Conservation (phyloP, 2,329 filamentous ascomycete genomes). For the Xylariaceae sp. region DNA sequence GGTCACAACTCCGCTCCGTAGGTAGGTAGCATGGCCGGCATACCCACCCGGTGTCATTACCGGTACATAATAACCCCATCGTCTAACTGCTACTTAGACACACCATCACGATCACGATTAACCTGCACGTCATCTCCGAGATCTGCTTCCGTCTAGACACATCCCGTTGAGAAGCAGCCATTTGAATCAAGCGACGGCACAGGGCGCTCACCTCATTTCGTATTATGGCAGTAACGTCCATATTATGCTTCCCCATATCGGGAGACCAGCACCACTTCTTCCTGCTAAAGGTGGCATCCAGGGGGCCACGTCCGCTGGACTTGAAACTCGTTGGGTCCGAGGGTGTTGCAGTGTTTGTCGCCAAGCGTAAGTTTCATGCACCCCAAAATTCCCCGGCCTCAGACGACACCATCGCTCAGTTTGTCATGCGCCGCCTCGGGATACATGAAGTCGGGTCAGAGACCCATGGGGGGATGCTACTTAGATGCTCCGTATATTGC, state of each 20-base stretch:
- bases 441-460: constrained; percentile 12
- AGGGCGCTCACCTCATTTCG: neutral
- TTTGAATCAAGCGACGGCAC: neutral
- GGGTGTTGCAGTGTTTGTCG: constrained; percentile 53
- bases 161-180: neutral
- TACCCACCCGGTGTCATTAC: no score
- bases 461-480: neutral
- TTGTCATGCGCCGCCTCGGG: constrained; percentile 6
- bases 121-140: neutral
- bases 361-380: constrained; percentile 45
- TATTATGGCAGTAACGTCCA: constrained; percentile 26
- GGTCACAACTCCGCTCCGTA: no score
- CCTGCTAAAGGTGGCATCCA: constrained; percentile 53
- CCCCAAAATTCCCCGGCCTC: neutral
- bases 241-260: constrained; percentile 56
- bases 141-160: neutral
- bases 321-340: constrained; percentile 65
- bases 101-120: neutral
- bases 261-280: constrained; percentile 49
- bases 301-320: constrained; percentile 51
- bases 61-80: no score
- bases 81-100: no score
- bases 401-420: constrained; percentile 3
- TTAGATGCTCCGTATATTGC: neutral
- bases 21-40: no score